Base-by-base conservation (phyloP, 2,329 filamentous ascomycete species). In the Pestalotiopsis sp. region DNA sequence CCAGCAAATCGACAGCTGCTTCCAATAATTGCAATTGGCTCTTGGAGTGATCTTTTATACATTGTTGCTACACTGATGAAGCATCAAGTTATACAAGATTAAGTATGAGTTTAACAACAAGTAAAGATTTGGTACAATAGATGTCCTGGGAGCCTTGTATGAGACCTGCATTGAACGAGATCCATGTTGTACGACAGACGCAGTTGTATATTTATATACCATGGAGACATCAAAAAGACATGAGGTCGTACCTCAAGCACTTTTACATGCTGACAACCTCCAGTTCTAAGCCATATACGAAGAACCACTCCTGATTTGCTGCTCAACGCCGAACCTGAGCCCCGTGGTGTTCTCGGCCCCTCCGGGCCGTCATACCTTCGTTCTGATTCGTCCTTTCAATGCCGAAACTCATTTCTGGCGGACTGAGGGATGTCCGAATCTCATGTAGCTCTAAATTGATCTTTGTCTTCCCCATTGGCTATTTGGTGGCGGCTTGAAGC, bases 1-100 rank as follows among this genome's bases (percentile, higher is more conserved):
- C 76, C 77, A 12, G 76, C 70, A 66, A 78, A 77, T 13, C 76
- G 75, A 59, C 76, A 78, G 64, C 77, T 70, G 63, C 70, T 75
- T 5, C 76, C 77, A 5, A 78, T 73, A 13, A 78, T 73, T 13
- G 76, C 77, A 31, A 78, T 76, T 3, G 74, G 76, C 56, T 78
- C 76, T 1, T 66, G 64, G 1, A 52, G 23, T 2, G 71, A 68
- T 31, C 52, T n/a, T 58, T 70, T 70, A 68, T 71, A 72, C 73
- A 76, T 77, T 36, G 45, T 57, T 11, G 17, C 45, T 45, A 14
- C 11, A 58, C 27, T 3, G 14, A 27, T 20, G 49, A 23, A 39
- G 38, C 62, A 23, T 31, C 36, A 62, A 20, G n/a, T 38, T 14
- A 62, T 36, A 62, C 25, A 62, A 39, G 25, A 9, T 11, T 13